phyloP scores from a whole-genome alignment of 2,329 filamentous ascomycete genomes.

The Talaromyces sp. region DNA sequence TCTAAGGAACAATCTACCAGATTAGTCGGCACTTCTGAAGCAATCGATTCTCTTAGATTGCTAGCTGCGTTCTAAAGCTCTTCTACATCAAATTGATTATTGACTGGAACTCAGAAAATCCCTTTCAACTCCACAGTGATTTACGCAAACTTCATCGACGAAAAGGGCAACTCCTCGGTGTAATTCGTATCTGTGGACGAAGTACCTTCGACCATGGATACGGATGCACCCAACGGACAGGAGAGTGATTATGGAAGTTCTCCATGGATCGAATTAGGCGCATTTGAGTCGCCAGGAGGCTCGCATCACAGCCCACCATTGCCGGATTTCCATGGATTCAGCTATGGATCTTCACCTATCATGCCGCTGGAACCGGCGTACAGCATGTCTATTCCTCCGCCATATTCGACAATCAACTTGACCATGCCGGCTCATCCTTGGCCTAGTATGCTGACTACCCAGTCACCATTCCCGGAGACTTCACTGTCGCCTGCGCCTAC shows the following conservation, averaged over 20 bases:
- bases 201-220: conserved; percentile 41
- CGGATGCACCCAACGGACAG: conserved; percentile 42
- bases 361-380: conserved; percentile 57
- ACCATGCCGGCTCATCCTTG: conserved; percentile 65
- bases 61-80: neutral
- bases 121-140: conserved; percentile 2
- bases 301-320: conserved; percentile 66
- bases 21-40: neutral
- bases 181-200: conserved; percentile 39
- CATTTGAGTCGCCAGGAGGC: conserved; percentile 47
- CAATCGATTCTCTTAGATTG: neutral
- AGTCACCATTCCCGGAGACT: conserved; percentile 60
- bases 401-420: conserved; percentile 60
- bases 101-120: conserved; percentile 23
- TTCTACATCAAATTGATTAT: neutral
- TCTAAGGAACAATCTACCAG: conserved; percentile 8
- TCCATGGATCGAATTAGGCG: conserved; percentile 46
- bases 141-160: conserved; percentile 6
- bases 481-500: conserved; percentile 57
- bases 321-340: conserved; percentile 63
- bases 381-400: conserved; percentile 55
- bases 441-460: conserved; percentile 79
- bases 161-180: conserved; percentile 28
- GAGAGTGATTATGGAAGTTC: conserved; percentile 44
- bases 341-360: conserved; percentile 61